These are phyloP conservation scores for Sphaerostilbella broomeana DNA, from an alignment of 2,329 filamentous ascomycete genomes.

Conservation along the genomic window DNA sequence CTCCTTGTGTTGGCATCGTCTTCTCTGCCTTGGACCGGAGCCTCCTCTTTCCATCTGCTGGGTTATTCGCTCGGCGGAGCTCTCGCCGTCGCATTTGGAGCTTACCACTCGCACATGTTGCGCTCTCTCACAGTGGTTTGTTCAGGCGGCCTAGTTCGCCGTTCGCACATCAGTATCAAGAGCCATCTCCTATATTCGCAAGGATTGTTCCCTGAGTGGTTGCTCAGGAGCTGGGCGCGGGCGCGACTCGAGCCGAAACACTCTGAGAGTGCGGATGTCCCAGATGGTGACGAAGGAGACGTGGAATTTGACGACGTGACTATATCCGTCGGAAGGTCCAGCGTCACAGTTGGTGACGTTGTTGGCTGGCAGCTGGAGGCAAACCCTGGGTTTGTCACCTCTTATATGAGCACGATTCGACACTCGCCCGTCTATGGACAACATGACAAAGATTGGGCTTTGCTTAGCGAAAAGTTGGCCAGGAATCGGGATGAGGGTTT, in stretches of 20 bases:
- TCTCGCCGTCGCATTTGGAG: conserved; percentile 62
- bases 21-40: conserved; percentile 46
- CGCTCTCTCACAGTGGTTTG: conserved; percentile 60
- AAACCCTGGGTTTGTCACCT: conserved; percentile 60
- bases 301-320: conserved; percentile 41
- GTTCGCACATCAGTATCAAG: conserved; percentile 52
- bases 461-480: conserved; percentile 45
- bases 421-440: conserved; percentile 63
- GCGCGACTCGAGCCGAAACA: conserved; percentile 40
- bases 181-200: conserved; percentile 57
- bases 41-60: conserved; percentile 58
- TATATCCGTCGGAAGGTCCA: conserved; percentile 45
- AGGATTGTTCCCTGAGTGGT: conserved; percentile 51
- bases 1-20: conserved; percentile 61
- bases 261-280: conserved; percentile 28
- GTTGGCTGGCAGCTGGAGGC: conserved; percentile 63
- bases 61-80: conserved; percentile 79
- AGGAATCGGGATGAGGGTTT: conserved; percentile 19
- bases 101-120: conserved; percentile 59
- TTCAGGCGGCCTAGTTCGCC: conserved; percentile 61
- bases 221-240: conserved; percentile 49
- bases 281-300: conserved; percentile 33
- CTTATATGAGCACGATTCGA: conserved; percentile 65
- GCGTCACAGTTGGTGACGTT: conserved; percentile 50
- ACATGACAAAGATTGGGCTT: conserved; percentile 49